A percentile compares a stretch with the other conserved stretches of the same genome.
Conservation (phyloP, 2,329 filamentous ascomycete genomes). For the Acephala macrosclerotiorum region DNA sequence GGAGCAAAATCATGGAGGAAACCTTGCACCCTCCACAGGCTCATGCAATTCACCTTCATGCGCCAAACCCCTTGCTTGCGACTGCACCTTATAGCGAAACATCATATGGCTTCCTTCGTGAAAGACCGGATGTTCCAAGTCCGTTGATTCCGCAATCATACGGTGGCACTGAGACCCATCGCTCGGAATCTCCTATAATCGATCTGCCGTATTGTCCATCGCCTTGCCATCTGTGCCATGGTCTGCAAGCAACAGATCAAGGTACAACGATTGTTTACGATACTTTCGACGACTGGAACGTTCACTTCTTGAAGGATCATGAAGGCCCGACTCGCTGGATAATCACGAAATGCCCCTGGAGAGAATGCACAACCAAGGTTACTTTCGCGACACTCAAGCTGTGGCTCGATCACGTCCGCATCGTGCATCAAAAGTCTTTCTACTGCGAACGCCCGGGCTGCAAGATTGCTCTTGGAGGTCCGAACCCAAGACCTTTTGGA, state of each 20-base stretch:
- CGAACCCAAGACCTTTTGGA: not conserved
- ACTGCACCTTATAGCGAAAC: not conserved
- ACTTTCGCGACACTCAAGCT: not conserved
- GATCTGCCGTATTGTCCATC: not conserved
- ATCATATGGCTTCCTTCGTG: not conserved
- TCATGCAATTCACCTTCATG: not conserved
- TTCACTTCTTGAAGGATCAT: not conserved
- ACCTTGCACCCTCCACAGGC: not conserved
- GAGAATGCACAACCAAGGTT: not conserved
- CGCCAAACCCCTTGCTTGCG: not conserved
- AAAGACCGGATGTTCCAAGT: not conserved
- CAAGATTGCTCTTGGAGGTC: not conserved
- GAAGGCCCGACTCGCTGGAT: not conserved
- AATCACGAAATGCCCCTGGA: not conserved
- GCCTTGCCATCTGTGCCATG: not conserved
- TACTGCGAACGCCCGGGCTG: not conserved
- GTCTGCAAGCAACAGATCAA: not conserved
- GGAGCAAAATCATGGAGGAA: not conserved
- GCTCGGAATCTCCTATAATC: not conserved
- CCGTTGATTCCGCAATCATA: not conserved
- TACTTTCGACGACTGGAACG: not conserved
- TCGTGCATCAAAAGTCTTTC: not conserved
- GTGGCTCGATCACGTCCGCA: constrained; percentile 3
- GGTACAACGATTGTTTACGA: not conserved
- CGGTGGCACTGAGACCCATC: not conserved